phyloP scores from a whole-genome alignment of 768 basidiomycete genomes.

The Macrolepiota dolichaula region DNA sequence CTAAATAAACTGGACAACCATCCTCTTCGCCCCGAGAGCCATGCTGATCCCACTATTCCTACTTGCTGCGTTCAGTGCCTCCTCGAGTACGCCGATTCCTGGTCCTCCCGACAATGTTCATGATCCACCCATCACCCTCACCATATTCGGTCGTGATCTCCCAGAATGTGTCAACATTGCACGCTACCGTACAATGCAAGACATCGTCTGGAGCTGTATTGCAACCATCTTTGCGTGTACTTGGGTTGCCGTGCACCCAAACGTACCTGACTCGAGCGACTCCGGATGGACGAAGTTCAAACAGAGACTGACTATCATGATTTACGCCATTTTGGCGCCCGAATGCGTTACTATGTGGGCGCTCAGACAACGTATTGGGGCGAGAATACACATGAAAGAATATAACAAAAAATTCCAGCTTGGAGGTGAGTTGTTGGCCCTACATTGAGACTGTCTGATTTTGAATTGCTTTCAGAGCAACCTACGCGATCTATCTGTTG shows the following conservation, averaged over 20 bases:
- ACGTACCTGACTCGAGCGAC: not conserved
- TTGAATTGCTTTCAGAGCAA: not conserved
- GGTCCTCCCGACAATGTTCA: not conserved
- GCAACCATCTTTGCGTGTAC: too few relatives aligned
- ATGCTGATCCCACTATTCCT: not conserved
- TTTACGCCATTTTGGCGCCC: not conserved
- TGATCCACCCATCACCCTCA: not conserved
- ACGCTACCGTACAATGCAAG: not conserved
- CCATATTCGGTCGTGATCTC: not conserved
- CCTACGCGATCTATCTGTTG: not conserved
- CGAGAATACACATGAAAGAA: not conserved
- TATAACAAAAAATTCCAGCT: not conserved
- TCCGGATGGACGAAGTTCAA: not conserved
- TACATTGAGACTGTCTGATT: not conserved
- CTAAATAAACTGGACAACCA: too few relatives aligned
- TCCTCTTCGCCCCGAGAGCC: too few relatives aligned
- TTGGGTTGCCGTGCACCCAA: too few relatives aligned
- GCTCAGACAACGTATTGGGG: not conserved
- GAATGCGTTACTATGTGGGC: not conserved
- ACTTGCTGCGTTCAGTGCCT: not conserved
- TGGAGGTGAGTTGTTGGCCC: not conserved
- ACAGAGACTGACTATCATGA: not conserved
- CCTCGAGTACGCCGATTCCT: not conserved
- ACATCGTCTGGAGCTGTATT: not conserved
- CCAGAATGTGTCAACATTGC: not conserved